Conservation (phyloP, 2,329 filamentous ascomycete genomes). For the Colletotrichum aenigma region DNA sequence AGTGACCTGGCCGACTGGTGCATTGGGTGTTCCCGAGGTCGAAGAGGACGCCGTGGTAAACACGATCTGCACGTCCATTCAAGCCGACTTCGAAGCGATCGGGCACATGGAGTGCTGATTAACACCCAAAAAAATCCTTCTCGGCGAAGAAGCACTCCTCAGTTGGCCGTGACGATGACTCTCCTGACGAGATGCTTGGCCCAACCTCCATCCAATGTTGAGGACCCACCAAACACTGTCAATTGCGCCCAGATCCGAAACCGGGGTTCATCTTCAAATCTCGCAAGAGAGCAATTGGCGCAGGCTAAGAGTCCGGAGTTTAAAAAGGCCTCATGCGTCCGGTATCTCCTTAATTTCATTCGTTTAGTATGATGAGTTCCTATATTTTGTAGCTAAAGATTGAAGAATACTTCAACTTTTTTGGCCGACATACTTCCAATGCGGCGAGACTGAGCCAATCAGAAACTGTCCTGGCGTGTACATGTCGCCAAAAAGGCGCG, state of each 20-base stretch:
- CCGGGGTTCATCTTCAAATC: neutral
- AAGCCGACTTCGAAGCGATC: conserved; percentile 1
- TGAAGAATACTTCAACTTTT: neutral
- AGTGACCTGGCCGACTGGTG: conserved; percentile 46
- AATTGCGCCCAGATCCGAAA: neutral
- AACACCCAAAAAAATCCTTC: neutral
- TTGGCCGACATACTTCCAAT: neutral
- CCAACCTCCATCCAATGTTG: neutral
- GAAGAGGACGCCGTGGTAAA: conserved; percentile 21
- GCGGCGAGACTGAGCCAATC: neutral
- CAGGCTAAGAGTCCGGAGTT: neutral
- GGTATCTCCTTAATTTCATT: neutral
- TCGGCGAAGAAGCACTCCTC: neutral
- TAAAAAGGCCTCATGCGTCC: neutral
- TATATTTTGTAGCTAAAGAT: neutral
- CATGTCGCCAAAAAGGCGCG: neutral
- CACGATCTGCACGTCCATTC: conserved; percentile 11
- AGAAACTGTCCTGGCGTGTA: neutral
- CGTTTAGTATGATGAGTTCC: neutral
- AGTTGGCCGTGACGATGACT: neutral
- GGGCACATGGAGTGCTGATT: neutral
- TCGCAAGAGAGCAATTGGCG: neutral
- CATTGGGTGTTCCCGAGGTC: conserved; percentile 38
- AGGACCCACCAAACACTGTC: neutral
- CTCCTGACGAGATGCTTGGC: neutral